Evolutionary conservation across 352 stramenopile species (phyloP).

Genomic region (Globisporangium perplexum): DNA sequence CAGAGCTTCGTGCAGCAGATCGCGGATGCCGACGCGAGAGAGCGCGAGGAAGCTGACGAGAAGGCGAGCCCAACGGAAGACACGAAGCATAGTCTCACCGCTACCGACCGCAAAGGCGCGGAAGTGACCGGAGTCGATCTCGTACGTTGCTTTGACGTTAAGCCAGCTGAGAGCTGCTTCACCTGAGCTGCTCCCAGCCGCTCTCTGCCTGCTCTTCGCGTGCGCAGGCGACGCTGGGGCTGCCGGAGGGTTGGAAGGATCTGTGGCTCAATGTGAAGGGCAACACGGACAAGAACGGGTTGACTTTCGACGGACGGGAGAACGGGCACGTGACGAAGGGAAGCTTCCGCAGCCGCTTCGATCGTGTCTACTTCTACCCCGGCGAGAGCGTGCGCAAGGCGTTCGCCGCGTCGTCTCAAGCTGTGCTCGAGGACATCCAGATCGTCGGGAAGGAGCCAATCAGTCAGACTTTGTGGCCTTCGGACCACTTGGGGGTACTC

Average conservation of each 20-base stretch:
- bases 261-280: conserved; percentile 58
- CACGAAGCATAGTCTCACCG: not conserved
- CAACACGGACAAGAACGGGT: conserved; percentile 72
- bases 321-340: conserved; percentile 58
- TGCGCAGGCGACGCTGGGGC: conserved; percentile 27
- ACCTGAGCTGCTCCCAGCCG: not conserved
- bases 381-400: conserved; percentile 2
- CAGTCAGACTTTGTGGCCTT: conserved; percentile 58
- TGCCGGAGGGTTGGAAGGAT: conserved; percentile 59
- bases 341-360: conserved; percentile 61
- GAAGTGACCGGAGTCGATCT: conserved; percentile 15
- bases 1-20: conserved; percentile 3
- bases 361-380: conserved; percentile 70
- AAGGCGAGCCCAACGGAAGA: not conserved
- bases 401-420: conserved; percentile 11
- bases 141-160: conserved; percentile 1
- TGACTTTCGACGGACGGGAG: conserved; percentile 60
- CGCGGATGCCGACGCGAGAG: not conserved
- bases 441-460: conserved; percentile 68
- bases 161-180: not conserved
- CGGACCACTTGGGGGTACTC: conserved; percentile 71
- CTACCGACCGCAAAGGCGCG: not conserved
- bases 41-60: conserved; percentile 4
- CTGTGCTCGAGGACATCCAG: conserved; percentile 33
- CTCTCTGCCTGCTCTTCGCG: not conserved